These are phyloP conservation scores for Apiospora sp. DNA, from an alignment of 2,329 filamentous ascomycete genomes.

Conservation along the genomic window DNA sequence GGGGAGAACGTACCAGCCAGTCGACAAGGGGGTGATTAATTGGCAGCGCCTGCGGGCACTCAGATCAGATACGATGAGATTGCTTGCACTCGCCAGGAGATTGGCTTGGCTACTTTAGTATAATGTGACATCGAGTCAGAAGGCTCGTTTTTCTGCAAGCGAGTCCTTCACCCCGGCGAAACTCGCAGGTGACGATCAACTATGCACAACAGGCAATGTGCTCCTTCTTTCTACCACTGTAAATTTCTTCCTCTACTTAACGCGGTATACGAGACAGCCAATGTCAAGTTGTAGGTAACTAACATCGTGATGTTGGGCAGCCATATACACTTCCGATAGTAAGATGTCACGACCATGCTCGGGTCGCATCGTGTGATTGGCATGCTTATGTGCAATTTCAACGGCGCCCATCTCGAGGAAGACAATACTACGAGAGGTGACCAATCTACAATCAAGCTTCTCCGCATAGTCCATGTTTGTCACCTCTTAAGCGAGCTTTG, in stretches of 20 bases:
- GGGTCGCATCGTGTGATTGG: conserved; percentile 5
- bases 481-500: background rate
- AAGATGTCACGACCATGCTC: background rate
- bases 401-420: background rate
- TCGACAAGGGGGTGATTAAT: too few relatives aligned
- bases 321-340: too few relatives aligned
- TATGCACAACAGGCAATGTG: too few relatives aligned
- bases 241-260: background rate
- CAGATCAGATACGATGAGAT: background rate
- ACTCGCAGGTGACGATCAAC: background rate
- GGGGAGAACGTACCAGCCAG: background rate
- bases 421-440: too few relatives aligned
- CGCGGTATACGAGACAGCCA: background rate
- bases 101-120: background rate
- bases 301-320: too few relatives aligned
- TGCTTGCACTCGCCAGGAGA: background rate
- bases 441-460: background rate
- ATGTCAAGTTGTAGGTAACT: background rate
- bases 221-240: background rate
- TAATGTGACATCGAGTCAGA: background rate
- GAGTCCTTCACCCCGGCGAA: background rate
- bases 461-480: background rate
- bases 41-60: background rate
- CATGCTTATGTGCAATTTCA: background rate
- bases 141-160: background rate